Evolutionary conservation across 2,329 filamentous ascomycete species (phyloP), one percentile per base, ranked within the genome.

Genomic region (Neonectria magnoliae): DNA sequence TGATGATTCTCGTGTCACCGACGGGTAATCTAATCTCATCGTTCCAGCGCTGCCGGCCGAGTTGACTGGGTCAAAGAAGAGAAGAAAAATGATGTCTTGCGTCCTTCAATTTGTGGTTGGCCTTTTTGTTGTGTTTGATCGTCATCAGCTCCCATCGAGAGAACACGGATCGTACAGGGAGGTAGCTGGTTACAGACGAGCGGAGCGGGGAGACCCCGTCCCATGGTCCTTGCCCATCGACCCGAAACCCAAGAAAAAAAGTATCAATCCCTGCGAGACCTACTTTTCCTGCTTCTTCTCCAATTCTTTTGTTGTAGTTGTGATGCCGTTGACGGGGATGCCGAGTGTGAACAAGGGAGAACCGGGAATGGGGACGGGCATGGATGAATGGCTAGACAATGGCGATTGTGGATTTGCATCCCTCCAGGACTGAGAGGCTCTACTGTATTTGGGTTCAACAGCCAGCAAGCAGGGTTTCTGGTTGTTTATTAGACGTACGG

Each of bases 81-180:
- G n/a, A 25, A 25, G 25, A n/a, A 48, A 25, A 27, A 25, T n/a
- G n/a, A 14, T 6, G 14, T 33, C 48, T 33, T 7, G 2, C 18
- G 48, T 8, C 45, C 9, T 48, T 25, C 27, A 51, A 33, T 33
- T 11, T 51, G 13, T 31, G 18, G 14, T 2, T 51, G 27, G 48
- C 22, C 18, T 18, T 13, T 31, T 13, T 13, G 48, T 33, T 5
- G 11, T 51, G 48, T 51, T 33, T 51, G 48, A 51, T 51, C 48
- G 48, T 22, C 48, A 33, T 51, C 29, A 51, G 11, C 29, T 20
- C 36, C 48, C 20, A n/a, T 20, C 9, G 16, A n/a, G 13, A 27
- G 27, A 51, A 51, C 22, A 51, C 48, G 48, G 48, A 51, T 38
- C 36, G 36, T 51, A 18, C 48, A 51, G 48, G 48, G 48, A 51